Evolutionary conservation across 2,329 filamentous ascomycete species (phyloP).

Genomic region (Herpotrichia juniperi): DNA sequence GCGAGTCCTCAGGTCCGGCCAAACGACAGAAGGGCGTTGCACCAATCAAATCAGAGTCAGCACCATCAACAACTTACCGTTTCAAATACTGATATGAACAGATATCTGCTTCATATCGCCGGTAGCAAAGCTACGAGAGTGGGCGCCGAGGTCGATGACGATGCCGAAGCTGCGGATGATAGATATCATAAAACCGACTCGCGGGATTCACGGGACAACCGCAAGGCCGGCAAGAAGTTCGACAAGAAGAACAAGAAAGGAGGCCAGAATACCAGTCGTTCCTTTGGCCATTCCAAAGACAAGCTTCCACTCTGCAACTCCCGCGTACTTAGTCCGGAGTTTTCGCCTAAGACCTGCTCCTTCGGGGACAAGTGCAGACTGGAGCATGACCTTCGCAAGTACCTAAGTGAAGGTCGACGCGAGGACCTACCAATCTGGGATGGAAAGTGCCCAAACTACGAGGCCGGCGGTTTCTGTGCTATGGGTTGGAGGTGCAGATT

Average conservation of each 20-base stretch:
- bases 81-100: slow-evolving; percentile 28
- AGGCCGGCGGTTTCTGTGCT: slow-evolving; percentile 75
- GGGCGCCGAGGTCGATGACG: slow-evolving; percentile 58
- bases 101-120: slow-evolving; percentile 39
- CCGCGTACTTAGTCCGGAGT: slow-evolving; percentile 74
- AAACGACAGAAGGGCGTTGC: slow-evolving; percentile 62
- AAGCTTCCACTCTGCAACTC: slow-evolving; percentile 78
- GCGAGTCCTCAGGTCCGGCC: not conserved
- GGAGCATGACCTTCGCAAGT: slow-evolving; percentile 83
- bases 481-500: slow-evolving; percentile 96
- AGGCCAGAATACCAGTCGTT: slow-evolving; percentile 83
- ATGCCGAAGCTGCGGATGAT: slow-evolving; percentile 61
- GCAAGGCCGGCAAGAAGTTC: slow-evolving; percentile 50
- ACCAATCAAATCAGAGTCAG: slow-evolving; percentile 75
- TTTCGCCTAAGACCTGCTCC: slow-evolving; percentile 75
- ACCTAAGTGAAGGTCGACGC: slow-evolving; percentile 81
- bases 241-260: slow-evolving; percentile 66
- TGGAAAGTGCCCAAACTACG: slow-evolving; percentile 82
- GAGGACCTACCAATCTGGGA: slow-evolving; percentile 77
- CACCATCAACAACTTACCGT: slow-evolving; percentile 5
- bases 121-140: slow-evolving; percentile 30
- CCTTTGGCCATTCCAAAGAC: slow-evolving; percentile 81
- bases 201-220: slow-evolving; percentile 33
- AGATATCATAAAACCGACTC: slow-evolving; percentile 49
- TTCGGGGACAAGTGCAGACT: slow-evolving; percentile 83